A percentile compares a stretch with the other conserved stretches of the same genome.
phyloP scores from a whole-genome alignment of 306 rosid species.

The Luffa acutangula region DNA sequence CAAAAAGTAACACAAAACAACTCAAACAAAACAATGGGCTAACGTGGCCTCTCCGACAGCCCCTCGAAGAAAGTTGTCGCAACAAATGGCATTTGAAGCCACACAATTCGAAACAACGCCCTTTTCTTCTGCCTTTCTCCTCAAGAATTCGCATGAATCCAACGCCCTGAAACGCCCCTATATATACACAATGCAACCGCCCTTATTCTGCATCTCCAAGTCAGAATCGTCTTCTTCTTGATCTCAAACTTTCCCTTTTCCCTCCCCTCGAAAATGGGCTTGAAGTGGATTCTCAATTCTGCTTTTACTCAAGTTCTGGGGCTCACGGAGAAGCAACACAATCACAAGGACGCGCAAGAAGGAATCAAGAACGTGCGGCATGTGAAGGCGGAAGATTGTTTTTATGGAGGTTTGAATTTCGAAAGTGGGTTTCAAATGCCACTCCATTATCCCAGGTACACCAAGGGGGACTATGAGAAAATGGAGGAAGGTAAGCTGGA shows the following conservation, averaged over 20 bases:
- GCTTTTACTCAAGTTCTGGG: conserved; percentile 1
- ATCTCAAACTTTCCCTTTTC: not conserved
- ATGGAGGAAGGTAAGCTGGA: conserved; percentile 18
- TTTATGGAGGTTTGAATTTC: not conserved
- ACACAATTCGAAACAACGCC: not conserved
- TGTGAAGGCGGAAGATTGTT: not conserved
- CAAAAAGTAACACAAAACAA: not conserved
- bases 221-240: not conserved
- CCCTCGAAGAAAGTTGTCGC: not conserved
- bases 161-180: not conserved
- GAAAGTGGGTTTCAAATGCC: conserved; percentile 22
- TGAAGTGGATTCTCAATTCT: conserved; percentile 4
- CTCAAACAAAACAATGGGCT: not conserved
- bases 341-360: not conserved
- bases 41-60: not conserved
- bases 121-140: not conserved
- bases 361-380: not conserved
- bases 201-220: not conserved
- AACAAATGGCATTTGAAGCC: not conserved
- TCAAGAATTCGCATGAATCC: not conserved
- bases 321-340: not conserved
- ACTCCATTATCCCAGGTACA: conserved; percentile 23
- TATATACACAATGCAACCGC: not conserved
- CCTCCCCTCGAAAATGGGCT: not conserved
- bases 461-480: conserved; percentile 17